Percentiles rank a stretch among this genome's conserved stretches.
These are phyloP conservation scores for Oryza glumipatula DNA, from an alignment of 176 grass and related monocot species.

Conservation along the genomic window DNA sequence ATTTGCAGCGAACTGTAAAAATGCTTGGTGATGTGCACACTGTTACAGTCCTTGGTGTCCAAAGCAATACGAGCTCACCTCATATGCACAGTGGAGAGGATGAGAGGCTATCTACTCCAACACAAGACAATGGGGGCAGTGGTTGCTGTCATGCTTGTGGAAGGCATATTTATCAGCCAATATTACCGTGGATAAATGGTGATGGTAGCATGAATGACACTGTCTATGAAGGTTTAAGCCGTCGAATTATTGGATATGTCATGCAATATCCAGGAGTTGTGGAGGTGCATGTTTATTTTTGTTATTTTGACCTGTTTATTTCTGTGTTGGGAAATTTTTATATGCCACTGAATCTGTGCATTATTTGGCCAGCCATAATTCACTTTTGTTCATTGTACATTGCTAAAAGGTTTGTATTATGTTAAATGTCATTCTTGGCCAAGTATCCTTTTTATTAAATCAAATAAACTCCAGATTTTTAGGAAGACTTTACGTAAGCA, in stretches of 20 bases:
- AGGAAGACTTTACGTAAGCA: neutral
- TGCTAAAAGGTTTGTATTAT: slow-evolving; percentile 7
- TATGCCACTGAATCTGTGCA: slow-evolving; percentile 2
- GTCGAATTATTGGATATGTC: slow-evolving; percentile 73
- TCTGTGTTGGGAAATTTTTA: neutral
- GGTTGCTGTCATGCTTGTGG: slow-evolving; percentile 40
- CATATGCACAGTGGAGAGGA: slow-evolving; percentile 35
- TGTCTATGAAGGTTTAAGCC: slow-evolving; percentile 73
- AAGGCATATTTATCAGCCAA: slow-evolving; percentile 58
- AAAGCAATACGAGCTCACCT: slow-evolving; percentile 36
- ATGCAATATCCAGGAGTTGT: slow-evolving; percentile 84
- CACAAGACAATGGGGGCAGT: slow-evolving; percentile 29
- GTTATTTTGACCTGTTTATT: slow-evolving; percentile 4
- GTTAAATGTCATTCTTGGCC: neutral
- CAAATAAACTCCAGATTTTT: neutral
- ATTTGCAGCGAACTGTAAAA: slow-evolving; percentile 50
- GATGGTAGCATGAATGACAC: slow-evolving; percentile 81
- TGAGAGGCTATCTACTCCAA: slow-evolving; percentile 21
- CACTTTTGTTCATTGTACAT: too few species aligned
- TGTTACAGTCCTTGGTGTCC: slow-evolving; percentile 63
- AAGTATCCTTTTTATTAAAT: neutral
- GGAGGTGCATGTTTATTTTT: slow-evolving; percentile 59
- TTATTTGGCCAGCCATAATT: neutral
- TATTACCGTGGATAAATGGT: slow-evolving; percentile 94
- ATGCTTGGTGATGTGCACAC: slow-evolving; percentile 78